phyloP scores from a whole-genome alignment of 2,329 filamentous ascomycete species.

The Dichotomopilus funicola region DNA sequence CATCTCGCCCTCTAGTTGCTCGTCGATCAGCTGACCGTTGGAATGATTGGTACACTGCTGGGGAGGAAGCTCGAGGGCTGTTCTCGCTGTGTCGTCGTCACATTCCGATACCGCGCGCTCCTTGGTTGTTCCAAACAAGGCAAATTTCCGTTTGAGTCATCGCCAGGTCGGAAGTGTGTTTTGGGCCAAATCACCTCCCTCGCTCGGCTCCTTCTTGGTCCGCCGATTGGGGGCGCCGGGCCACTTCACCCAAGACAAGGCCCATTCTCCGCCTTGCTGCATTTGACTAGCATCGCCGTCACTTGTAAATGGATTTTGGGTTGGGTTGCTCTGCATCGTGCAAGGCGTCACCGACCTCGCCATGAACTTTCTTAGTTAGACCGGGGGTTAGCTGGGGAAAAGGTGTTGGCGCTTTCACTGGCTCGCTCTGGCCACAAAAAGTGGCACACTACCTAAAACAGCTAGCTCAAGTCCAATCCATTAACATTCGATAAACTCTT shows the following conservation, averaged over 20 bases:
- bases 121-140: not conserved
- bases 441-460: too few relatives aligned
- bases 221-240: not conserved
- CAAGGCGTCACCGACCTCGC: slow-evolving; percentile 9
- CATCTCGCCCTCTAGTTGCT: too few relatives aligned
- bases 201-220: not conserved
- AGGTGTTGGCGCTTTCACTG: too few relatives aligned
- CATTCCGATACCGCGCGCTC: slow-evolving; percentile 17
- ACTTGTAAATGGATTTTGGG: not conserved
- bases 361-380: too few relatives aligned
- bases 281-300: not conserved
- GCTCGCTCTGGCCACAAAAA: too few relatives aligned
- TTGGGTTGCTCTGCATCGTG: slow-evolving; percentile 19
- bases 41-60: too few relatives aligned
- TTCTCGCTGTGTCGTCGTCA: too few relatives aligned
- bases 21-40: not conserved
- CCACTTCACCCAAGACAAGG: not conserved
- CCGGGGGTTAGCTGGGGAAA: too few relatives aligned
- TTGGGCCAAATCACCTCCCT: not conserved
- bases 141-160: slow-evolving; percentile 17
- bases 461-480: too few relatives aligned
- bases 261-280: slow-evolving; percentile 9
- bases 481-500: too few relatives aligned
- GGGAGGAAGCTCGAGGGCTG: too few relatives aligned
- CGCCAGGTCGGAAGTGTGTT: not conserved